These are phyloP conservation scores for Aspergillus chevalieri DNA, from an alignment of 2,329 filamentous ascomycete genomes.

Conservation along the genomic window DNA sequence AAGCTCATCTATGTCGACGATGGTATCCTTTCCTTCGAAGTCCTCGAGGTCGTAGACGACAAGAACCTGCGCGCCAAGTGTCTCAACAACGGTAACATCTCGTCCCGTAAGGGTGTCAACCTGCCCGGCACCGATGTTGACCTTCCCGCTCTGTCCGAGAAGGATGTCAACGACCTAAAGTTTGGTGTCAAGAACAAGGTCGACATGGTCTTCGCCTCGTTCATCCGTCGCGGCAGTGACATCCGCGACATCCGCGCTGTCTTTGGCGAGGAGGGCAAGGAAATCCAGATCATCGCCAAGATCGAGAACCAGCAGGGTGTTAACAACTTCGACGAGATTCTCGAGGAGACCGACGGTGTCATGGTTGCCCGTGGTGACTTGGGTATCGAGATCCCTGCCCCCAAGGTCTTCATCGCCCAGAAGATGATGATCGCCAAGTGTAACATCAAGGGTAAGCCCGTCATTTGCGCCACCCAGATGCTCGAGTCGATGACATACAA, in stretches of 20 bases:
- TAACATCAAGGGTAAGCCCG: slow-evolving; percentile 97
- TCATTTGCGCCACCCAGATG: slow-evolving; percentile 99
- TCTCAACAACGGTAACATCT: slow-evolving; percentile 98
- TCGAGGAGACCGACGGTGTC: slow-evolving; percentile 93
- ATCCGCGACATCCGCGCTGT: slow-evolving; percentile 88
- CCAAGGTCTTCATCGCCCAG: slow-evolving; percentile 97
- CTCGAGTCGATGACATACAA: slow-evolving; percentile 99
- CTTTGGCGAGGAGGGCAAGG: slow-evolving; percentile 82
- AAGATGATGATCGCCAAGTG: slow-evolving; percentile 99
- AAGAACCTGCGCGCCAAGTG: slow-evolving; percentile 81
- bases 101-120: slow-evolving; percentile 98
- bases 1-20: slow-evolving; percentile 98
- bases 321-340: slow-evolving; percentile 98
- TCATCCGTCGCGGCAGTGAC: slow-evolving; percentile 91
- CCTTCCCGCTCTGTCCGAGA: slow-evolving; percentile 92
- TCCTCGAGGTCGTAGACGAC: slow-evolving; percentile 78
- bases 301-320: slow-evolving; percentile 99
- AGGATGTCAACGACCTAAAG: slow-evolving; percentile 87
- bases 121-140: slow-evolving; percentile 98
- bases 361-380: slow-evolving; percentile 99
- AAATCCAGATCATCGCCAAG: slow-evolving; percentile 99
- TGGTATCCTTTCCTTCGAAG: slow-evolving; percentile 93
- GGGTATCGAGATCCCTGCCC: slow-evolving; percentile 96
- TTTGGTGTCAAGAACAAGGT: slow-evolving; percentile 99
- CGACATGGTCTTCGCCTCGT: slow-evolving; percentile 98